These are phyloP conservation scores for Ophiosphaerella herpotricha DNA, from an alignment of 2,329 filamentous ascomycete genomes.

Conservation along the genomic window DNA sequence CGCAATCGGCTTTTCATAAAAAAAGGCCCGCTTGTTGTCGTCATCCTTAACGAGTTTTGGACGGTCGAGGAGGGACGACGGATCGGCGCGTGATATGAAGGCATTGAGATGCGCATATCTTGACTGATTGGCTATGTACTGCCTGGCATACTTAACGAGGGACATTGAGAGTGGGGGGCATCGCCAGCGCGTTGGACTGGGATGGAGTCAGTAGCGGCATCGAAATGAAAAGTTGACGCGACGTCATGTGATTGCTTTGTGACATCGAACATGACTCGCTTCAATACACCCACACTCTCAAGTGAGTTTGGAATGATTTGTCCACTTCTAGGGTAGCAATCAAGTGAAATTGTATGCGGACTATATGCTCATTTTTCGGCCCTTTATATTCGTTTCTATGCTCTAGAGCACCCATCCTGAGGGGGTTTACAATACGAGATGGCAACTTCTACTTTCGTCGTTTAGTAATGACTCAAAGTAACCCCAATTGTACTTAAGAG, in stretches of 20 bases:
- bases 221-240: conserved; percentile 10
- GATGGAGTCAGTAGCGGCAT: conserved; percentile 6
- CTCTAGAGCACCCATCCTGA: no score
- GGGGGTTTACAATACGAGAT: no score
- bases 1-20: conserved; percentile 46
- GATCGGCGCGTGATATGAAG: conserved; percentile 37
- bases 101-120: conserved; percentile 44
- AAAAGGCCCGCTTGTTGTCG: conserved; percentile 4
- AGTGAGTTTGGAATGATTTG: background rate
- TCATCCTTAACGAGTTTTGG: conserved; percentile 14
- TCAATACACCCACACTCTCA: background rate
- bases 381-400: no score
- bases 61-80: conserved; percentile 26
- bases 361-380: no score
- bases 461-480: no score
- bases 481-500: no score
- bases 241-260: conserved; percentile 15
- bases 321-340: no score
- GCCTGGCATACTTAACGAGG: conserved; percentile 43
- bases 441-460: no score
- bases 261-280: conserved; percentile 1
- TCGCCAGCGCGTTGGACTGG: conserved; percentile 21
- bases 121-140: conserved; percentile 41
- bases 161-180: conserved; percentile 43
- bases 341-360: no score